phyloP scores from a whole-genome alignment of 225 moss, liverwort and hornwort genomes.

The Straminergon stramineum region DNA sequence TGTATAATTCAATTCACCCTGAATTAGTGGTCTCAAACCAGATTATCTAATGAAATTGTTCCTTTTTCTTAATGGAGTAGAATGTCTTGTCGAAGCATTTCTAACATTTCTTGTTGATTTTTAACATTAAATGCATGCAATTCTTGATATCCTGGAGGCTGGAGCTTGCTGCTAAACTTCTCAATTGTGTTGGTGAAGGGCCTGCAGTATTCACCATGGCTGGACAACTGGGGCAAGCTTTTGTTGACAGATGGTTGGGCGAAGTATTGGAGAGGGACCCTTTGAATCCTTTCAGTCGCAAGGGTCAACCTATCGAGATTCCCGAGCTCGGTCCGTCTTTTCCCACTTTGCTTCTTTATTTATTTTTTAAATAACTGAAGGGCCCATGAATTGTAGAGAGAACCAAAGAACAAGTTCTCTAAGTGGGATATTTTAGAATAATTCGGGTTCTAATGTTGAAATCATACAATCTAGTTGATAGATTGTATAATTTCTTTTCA shows the following conservation, averaged over 20 bases:
- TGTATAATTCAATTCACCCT: no score
- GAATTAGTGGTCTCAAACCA: no score
- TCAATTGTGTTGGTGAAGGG: not conserved
- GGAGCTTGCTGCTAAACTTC: not conserved
- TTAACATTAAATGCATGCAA: not conserved
- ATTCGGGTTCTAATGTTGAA: not conserved
- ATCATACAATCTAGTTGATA: not conserved
- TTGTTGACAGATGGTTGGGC: fast-evolving
- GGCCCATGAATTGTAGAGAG: not conserved
- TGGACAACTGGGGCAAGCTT: no score
- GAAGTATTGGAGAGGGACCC: not conserved
- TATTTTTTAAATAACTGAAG: not conserved
- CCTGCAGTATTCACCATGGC: not conserved
- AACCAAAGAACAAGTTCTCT: not conserved
- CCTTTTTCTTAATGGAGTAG: not conserved
- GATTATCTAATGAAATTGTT: not conserved
- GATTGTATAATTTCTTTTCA: not conserved
- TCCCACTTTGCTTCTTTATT: not conserved
- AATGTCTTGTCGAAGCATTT: not conserved
- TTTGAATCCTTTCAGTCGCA: not conserved
- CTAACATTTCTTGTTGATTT: no score
- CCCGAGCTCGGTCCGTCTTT: not conserved
- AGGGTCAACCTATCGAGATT: not conserved
- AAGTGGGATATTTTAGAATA: not conserved
- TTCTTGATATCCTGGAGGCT: not conserved